These are phyloP conservation scores for Metschnikowia matae DNA, from an alignment of 805 yeast genomes.

Conservation along the genomic window DNA sequence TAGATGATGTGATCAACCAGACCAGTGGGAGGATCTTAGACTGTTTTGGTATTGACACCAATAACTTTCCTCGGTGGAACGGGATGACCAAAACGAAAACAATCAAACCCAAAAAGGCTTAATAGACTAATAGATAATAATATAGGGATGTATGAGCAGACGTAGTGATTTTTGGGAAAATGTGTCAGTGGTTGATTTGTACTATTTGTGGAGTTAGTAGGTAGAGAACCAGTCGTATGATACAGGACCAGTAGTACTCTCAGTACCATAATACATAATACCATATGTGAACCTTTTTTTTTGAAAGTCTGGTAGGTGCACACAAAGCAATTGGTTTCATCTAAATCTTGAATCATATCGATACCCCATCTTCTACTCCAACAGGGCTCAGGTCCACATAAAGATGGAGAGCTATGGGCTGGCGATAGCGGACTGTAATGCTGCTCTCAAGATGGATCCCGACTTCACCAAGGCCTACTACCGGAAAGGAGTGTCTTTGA, in stretches of 20 bases:
- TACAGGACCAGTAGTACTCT: no score
- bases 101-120: not conserved
- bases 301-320: no score
- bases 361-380: constrained; percentile 65
- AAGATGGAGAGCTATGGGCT: constrained; percentile 82
- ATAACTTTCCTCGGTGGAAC: constrained; percentile 23
- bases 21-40: constrained; percentile 22
- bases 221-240: no score
- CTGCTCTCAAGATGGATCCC: constrained; percentile 65
- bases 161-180: no score
- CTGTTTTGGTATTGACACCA: constrained; percentile 20
- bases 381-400: constrained; percentile 86
- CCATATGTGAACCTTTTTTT: no score
- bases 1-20: constrained; percentile 24
- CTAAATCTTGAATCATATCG: no score
- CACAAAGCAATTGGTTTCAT: no score
- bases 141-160: no score
- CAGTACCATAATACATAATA: no score
- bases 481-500: constrained; percentile 77
- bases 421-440: constrained; percentile 74
- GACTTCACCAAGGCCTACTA: constrained; percentile 75
- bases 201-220: no score
- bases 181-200: no score
- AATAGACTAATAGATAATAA: not conserved
- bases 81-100: constrained; percentile 13